phyloP scores from a whole-genome alignment of 2,329 filamentous ascomycete genomes.

The Talaromyces sp. region DNA sequence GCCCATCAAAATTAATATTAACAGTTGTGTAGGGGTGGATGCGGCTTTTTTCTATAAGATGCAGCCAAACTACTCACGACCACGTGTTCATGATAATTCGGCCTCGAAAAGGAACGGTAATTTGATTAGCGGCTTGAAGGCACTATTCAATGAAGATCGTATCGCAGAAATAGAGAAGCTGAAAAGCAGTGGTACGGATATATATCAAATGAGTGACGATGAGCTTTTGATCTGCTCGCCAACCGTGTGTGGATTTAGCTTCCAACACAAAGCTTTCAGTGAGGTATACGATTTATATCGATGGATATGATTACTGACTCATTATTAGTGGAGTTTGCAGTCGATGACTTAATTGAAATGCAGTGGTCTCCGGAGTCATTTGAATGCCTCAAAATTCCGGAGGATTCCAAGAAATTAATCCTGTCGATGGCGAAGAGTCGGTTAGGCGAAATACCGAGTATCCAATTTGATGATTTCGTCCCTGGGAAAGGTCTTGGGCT shows the following conservation, averaged over 20 bases:
- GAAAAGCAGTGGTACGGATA: not conserved
- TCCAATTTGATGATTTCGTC: not conserved
- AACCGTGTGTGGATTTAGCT: not conserved
- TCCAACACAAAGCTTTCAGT: not conserved
- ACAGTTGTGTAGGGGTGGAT: not conserved
- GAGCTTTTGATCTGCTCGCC: not conserved
- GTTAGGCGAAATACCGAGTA: not conserved
- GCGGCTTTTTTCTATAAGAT: not conserved
- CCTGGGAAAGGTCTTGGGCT: not conserved
- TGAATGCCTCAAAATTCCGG: not conserved
- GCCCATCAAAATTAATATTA: not conserved
- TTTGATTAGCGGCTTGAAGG: not conserved
- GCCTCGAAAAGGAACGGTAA: not conserved
- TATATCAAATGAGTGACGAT: not conserved
- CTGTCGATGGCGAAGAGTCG: not conserved
- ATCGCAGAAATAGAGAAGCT: not conserved
- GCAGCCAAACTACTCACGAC: not conserved
- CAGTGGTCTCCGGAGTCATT: not conserved
- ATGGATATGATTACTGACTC: not conserved
- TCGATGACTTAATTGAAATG: not conserved
- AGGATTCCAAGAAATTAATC: not conserved
- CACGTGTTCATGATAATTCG: not conserved
- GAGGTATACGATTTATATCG: not conserved
- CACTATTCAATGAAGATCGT: not conserved
- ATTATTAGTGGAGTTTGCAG: not conserved